Evolutionary conservation across 202 grass and related monocot genomes (phyloP).

Genomic region (Setaria viridis): DNA sequence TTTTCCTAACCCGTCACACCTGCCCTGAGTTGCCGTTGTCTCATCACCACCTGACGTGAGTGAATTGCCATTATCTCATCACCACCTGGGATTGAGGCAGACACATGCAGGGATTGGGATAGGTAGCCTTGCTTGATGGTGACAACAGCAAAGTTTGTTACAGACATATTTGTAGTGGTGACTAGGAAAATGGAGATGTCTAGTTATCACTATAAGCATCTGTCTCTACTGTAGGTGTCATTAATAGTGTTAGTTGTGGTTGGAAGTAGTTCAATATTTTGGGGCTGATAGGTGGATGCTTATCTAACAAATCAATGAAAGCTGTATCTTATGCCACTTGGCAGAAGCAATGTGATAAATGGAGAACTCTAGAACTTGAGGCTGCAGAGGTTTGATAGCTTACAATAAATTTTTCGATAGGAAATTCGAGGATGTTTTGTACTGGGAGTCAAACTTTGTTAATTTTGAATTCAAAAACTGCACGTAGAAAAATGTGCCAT

Average conservation of each 20-base stretch:
- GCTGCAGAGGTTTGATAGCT: background rate
- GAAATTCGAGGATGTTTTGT: background rate
- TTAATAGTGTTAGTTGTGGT: background rate
- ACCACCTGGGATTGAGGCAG: background rate
- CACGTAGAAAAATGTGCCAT: background rate
- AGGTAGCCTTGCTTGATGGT: background rate
- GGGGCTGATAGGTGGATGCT: background rate
- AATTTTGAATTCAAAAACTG: background rate
- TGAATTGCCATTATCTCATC: constrained; percentile 3
- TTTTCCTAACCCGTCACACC: background rate
- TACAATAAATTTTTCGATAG: background rate
- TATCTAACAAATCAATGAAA: background rate
- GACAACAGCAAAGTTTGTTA: background rate
- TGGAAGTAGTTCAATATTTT: background rate
- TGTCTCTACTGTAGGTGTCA: background rate
- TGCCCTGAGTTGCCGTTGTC: no score
- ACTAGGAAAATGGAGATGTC: background rate
- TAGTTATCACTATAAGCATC: background rate
- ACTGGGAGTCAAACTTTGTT: background rate
- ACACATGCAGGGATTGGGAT: background rate
- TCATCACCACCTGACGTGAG: no score
- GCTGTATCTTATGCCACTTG: background rate
- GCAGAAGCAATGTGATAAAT: background rate
- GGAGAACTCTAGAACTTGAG: background rate
- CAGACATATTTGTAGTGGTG: background rate